Conservation (phyloP, 768 basidiomycete species). For the Amanita thiersii region DNA sequence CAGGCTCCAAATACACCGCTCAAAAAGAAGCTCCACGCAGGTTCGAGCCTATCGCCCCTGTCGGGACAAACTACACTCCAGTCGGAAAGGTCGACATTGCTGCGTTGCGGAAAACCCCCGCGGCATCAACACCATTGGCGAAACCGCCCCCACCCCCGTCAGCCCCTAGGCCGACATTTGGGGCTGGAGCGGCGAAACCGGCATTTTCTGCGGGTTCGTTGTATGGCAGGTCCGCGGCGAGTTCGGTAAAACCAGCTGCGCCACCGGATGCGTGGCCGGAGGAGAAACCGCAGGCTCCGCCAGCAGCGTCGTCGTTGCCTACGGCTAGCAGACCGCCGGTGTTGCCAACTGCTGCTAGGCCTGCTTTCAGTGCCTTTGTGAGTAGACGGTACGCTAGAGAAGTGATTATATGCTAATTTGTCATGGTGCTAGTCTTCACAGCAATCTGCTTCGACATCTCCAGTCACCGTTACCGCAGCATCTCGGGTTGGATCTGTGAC, state of each 20-base stretch:
- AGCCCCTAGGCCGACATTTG: conserved; percentile 40
- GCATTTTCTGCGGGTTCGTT: conserved; percentile 32
- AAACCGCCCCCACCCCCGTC: conserved; percentile 32
- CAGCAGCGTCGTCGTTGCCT: conserved; percentile 34
- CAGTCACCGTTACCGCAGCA: background rate
- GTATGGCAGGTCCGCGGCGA: conserved; percentile 30
- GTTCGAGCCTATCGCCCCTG: conserved; percentile 74
- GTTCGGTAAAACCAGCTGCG: conserved; percentile 20
- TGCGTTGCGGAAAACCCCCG: conserved; percentile 41
- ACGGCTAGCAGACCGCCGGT: conserved; percentile 41
- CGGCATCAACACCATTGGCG: conserved; percentile 18
- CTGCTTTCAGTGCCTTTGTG: conserved; percentile 27
- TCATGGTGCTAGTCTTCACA: too few relatives aligned
- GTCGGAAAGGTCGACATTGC: conserved; percentile 68
- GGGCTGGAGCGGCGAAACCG: conserved; percentile 29
- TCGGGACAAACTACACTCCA: conserved; percentile 70
- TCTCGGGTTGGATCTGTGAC: background rate
- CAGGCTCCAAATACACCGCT: conserved; percentile 83
- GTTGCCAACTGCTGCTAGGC: conserved; percentile 31
- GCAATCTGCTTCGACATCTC: background rate
- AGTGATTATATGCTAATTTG: background rate
- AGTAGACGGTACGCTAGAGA: background rate
- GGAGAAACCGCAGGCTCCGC: conserved; percentile 30
- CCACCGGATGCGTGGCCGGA: conserved; percentile 56
- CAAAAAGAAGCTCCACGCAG: conserved; percentile 73